Percentiles rank a stretch among this genome's conserved stretches.
These are phyloP conservation scores for Podila verticillata DNA, from an alignment of 192 early-diverging fungal species.

Conservation along the genomic window DNA sequence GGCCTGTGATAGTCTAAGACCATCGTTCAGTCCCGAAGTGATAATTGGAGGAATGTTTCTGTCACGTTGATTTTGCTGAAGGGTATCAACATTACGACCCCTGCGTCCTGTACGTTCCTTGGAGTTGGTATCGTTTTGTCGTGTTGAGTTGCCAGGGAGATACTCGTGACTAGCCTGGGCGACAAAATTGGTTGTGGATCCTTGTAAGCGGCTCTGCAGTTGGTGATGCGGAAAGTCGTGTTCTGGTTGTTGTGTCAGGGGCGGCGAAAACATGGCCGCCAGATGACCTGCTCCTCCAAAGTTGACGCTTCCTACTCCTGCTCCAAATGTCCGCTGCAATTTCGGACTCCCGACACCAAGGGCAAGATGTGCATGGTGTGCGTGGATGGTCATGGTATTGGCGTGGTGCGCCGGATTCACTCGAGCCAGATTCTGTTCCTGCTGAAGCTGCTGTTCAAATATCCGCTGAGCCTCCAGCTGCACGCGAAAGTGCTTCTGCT, in stretches of 20 bases:
- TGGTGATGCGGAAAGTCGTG: slow-evolving; percentile 21
- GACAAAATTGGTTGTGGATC: slow-evolving; percentile 8
- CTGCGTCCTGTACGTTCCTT: not conserved
- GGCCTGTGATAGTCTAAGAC: not conserved
- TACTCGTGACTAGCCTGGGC: not conserved
- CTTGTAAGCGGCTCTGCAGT: slow-evolving; percentile 9
- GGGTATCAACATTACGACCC: not conserved
- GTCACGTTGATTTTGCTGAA: not conserved
- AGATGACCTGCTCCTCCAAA: slow-evolving; percentile 4
- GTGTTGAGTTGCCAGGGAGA: not conserved
- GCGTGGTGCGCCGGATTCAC: slow-evolving; percentile 32
- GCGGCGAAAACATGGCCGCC: slow-evolving; percentile 30
- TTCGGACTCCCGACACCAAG: slow-evolving; percentile 27
- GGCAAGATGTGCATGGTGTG: not conserved
- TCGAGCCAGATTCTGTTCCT: slow-evolving; percentile 36
- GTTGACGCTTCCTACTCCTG: not conserved
- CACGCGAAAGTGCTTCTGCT: slow-evolving; percentile 47
- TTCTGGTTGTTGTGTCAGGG: slow-evolving; percentile 6
- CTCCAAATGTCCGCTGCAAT: slow-evolving; percentile 14
- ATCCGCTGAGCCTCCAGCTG: slow-evolving; percentile 41
- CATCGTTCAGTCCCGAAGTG: not conserved
- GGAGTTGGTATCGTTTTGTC: not conserved
- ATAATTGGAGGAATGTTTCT: slow-evolving; percentile 16
- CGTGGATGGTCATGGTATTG: slow-evolving; percentile 21
- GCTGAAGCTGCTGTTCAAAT: slow-evolving; percentile 46